phyloP scores from a whole-genome alignment of 2,329 filamentous ascomycete genomes.

The Aspergillus calidoustus region DNA sequence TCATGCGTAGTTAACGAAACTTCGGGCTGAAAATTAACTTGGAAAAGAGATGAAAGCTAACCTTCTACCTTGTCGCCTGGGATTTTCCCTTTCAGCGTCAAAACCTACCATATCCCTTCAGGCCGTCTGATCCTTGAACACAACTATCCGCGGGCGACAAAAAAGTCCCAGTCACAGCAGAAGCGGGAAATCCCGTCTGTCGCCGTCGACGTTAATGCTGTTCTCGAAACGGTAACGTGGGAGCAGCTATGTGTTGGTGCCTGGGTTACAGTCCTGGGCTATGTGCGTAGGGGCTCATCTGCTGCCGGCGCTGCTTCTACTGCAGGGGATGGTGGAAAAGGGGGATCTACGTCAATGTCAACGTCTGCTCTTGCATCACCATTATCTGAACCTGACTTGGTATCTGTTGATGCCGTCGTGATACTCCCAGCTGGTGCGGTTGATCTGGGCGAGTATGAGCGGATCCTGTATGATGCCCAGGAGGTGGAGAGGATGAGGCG shows the following conservation, averaged over 20 bases:
- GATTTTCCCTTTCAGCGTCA: slow-evolving; percentile 53
- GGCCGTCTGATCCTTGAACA: slow-evolving; percentile 72
- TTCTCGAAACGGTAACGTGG: slow-evolving; percentile 68
- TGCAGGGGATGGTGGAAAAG: background rate
- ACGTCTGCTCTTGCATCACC: background rate
- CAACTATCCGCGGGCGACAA: slow-evolving; percentile 53
- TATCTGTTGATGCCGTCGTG: slow-evolving; percentile 72
- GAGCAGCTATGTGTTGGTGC: slow-evolving; percentile 72
- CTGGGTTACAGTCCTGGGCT: slow-evolving; percentile 90
- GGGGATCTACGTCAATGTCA: too few species aligned
- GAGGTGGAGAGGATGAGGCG: slow-evolving; percentile 36
- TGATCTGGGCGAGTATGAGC: slow-evolving; percentile 73
- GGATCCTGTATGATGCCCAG: slow-evolving; percentile 52
- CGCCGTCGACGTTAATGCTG: slow-evolving; percentile 71
- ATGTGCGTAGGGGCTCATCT: slow-evolving; percentile 52
- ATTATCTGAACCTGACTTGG: slow-evolving; percentile 34
- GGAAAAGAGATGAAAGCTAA: slow-evolving; percentile 3
- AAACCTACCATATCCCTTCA: slow-evolving; percentile 59
- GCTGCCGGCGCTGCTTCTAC: background rate
- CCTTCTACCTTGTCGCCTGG: slow-evolving; percentile 11
- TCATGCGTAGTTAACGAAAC: background rate
- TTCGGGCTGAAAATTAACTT: background rate
- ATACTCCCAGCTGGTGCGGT: slow-evolving; percentile 78
- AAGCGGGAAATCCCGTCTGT: slow-evolving; percentile 51
- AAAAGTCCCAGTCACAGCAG: slow-evolving; percentile 18